Evolutionary conservation across 345 rosid species (phyloP).

Genomic region (Pistacia vera): DNA sequence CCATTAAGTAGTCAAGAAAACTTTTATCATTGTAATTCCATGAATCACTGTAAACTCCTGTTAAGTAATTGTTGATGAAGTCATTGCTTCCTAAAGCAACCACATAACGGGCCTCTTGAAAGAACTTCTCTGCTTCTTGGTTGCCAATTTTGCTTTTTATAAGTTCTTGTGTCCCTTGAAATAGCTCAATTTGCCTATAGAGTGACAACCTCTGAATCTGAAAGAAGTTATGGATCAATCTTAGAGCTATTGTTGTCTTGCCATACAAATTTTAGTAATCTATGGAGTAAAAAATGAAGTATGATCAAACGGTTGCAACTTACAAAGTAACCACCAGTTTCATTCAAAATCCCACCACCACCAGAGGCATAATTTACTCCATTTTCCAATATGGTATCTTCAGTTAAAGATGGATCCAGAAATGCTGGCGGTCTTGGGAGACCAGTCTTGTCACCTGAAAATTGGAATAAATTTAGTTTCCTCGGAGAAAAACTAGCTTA

Average conservation of each 20-base stretch:
- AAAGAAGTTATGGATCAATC: constrained; percentile 4
- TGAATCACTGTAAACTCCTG: constrained; percentile 86
- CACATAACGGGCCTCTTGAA: constrained; percentile 63
- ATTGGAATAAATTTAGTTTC: too few species aligned
- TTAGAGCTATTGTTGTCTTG: neutral
- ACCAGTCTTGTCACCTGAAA: constrained; percentile 71
- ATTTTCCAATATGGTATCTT: constrained; percentile 66
- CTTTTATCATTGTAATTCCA: constrained; percentile 83
- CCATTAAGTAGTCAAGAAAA: constrained; percentile 66
- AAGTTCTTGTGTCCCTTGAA: constrained; percentile 63
- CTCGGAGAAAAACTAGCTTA: too few species aligned
- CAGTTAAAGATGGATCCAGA: constrained; percentile 78
- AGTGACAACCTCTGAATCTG: constrained; percentile 84
- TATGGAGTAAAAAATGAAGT: neutral
- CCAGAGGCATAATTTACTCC: constrained; percentile 97
- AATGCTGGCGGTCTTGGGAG: constrained; percentile 92
- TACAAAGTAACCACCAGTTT: constrained; percentile 86
- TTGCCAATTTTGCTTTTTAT: constrained; percentile 54
- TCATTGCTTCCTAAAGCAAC: constrained; percentile 97
- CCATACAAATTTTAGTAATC: neutral
- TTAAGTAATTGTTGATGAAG: constrained; percentile 95
- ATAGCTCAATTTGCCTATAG: constrained; percentile 80
- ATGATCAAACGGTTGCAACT: constrained; percentile 28
- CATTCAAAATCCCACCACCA: constrained; percentile 93
- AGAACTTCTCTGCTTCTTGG: constrained; percentile 63